Base-by-base conservation (phyloP, 1,284 basidiomycete species). In the Chiua sp. region DNA sequence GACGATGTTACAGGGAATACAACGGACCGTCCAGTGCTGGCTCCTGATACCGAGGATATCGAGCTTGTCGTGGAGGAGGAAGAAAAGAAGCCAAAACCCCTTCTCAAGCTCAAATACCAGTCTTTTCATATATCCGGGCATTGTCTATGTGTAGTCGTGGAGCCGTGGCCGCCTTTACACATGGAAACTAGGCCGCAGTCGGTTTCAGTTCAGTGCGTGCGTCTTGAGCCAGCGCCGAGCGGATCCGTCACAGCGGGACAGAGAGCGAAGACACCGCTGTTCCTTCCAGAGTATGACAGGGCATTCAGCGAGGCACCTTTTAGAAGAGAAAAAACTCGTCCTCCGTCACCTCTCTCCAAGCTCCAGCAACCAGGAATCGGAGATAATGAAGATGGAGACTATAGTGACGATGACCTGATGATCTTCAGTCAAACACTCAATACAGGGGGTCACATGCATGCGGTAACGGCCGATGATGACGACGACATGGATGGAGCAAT, bases 121-220 rank as follows among this genome's bases (percentile, higher is more conserved):
- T 87, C 87, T 16, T 91, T 91, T 71, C 80, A 75, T 55, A 86
- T 91, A 57, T 82, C 82, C 58, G 87, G 85, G 0, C 83, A 84
- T 54, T 92, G 88, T 70, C 80, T 93, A 26, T 92, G 89, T 67
- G 81, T 93, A 30, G 87, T 93, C 30, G 85, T 92, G 22, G 91
- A 93, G 70, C 91, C 91, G 20, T 91, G 87, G 80, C 88, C 89
- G 7, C 75, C 82, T 20, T 69, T 86, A 50, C 80, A 79, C 37
- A 66, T 76, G 5, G 69, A 68, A 39, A 68, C 80, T 6, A 77
- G 75, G 51, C 74, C 74, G 0, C 74, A 76, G 32, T 77, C 80
- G 10, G 68, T 78, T 8, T 67, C 68, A 23, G 61, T 71, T 37
- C 71, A 75, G 26, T 70, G 71, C n/a, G 69, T 73, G 18, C 78